A percentile compares a stretch with the other conserved stretches of the same genome.
Evolutionary conservation across 169 alveolate genomes (phyloP).

Genomic region (Cryptosporidium parvum): DNA sequence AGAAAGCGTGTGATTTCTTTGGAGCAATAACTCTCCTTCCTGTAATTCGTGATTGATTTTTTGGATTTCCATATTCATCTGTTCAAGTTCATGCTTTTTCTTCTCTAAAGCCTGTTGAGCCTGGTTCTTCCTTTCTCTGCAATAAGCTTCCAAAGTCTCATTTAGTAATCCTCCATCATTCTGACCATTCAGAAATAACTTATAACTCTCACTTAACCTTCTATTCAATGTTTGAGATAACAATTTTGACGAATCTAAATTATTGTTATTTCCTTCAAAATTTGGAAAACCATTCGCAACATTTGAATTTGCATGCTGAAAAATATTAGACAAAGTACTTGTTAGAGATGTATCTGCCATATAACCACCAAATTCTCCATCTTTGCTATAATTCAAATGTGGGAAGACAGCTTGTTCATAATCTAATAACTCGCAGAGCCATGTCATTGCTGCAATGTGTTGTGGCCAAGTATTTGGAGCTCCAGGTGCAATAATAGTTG

Average conservation of each 20-base stretch:
- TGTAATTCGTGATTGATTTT: slow-evolving; percentile 65
- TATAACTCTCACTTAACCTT: slow-evolving; percentile 60
- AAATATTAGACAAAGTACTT: slow-evolving; percentile 40
- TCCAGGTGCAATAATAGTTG: slow-evolving; percentile 86
- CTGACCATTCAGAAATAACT: slow-evolving; percentile 54
- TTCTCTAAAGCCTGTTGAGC: slow-evolving; percentile 73
- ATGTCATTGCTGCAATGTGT: slow-evolving; percentile 84
- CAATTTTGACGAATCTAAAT: slow-evolving; percentile 51
- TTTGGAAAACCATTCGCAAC: slow-evolving; percentile 7
- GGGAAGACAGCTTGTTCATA: slow-evolving; percentile 83
- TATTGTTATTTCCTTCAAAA: slow-evolving; percentile 9
- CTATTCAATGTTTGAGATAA: slow-evolving; percentile 67
- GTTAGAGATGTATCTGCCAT: slow-evolving; percentile 46
- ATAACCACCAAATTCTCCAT: slow-evolving; percentile 64
- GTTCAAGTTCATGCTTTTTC: slow-evolving; percentile 72
- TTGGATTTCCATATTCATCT: slow-evolving; percentile 70
- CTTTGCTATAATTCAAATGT: slow-evolving; percentile 79
- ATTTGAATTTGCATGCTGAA: background rate
- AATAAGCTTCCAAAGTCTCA: slow-evolving; percentile 72
- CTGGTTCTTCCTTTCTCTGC: slow-evolving; percentile 71
- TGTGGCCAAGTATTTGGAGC: slow-evolving; percentile 86
- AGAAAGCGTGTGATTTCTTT: slow-evolving; percentile 69
- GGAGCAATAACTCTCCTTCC: slow-evolving; percentile 59
- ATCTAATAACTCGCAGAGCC: slow-evolving; percentile 85
- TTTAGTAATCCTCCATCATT: slow-evolving; percentile 64